phyloP scores from a whole-genome alignment of 768 basidiomycete genomes.

The Lyophyllum atratum region DNA sequence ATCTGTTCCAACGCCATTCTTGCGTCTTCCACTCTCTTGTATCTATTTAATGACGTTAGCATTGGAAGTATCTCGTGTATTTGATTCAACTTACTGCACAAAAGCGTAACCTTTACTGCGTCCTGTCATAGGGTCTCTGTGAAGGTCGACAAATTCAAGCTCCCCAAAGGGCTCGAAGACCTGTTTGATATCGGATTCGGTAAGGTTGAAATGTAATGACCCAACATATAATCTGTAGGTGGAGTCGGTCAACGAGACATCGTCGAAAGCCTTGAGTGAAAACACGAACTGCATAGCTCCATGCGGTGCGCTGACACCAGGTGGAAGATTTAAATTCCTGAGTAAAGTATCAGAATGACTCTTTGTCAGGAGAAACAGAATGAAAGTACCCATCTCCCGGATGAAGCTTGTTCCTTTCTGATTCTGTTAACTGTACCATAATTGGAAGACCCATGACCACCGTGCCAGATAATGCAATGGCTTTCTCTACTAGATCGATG shows the following conservation, averaged over 20 bases:
- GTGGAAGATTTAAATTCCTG: constrained; percentile 81
- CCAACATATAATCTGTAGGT: constrained; percentile 88
- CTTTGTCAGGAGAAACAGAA: neutral
- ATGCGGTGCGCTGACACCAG: constrained; percentile 81
- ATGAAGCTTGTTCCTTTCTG: constrained; percentile 89
- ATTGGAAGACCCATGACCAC: constrained; percentile 98
- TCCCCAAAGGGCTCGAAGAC: constrained; percentile 99
- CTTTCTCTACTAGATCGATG: constrained; percentile 89
- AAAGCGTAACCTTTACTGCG: constrained; percentile 98
- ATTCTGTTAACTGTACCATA: constrained; percentile 94
- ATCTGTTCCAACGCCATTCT: constrained; percentile 97
- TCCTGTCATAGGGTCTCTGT: constrained; percentile 91
- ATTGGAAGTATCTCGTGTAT: neutral
- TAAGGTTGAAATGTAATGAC: constrained; percentile 94
- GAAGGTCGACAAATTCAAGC: constrained; percentile 97
- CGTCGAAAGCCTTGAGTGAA: neutral
- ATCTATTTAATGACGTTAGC: constrained; percentile 44
- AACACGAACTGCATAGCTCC: constrained; percentile 78
- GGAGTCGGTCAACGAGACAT: neutral
- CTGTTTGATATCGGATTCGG: constrained; percentile 96
- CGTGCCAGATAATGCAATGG: constrained; percentile 87
- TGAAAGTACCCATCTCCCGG: constrained; percentile 79
- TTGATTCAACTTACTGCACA: constrained; percentile 72
- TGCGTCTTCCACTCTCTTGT: constrained; percentile 90
- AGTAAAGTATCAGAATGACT: constrained; percentile 13